These are phyloP conservation scores for Debaryomyces castellii DNA, from an alignment of 805 yeast genomes.

Conservation along the genomic window DNA sequence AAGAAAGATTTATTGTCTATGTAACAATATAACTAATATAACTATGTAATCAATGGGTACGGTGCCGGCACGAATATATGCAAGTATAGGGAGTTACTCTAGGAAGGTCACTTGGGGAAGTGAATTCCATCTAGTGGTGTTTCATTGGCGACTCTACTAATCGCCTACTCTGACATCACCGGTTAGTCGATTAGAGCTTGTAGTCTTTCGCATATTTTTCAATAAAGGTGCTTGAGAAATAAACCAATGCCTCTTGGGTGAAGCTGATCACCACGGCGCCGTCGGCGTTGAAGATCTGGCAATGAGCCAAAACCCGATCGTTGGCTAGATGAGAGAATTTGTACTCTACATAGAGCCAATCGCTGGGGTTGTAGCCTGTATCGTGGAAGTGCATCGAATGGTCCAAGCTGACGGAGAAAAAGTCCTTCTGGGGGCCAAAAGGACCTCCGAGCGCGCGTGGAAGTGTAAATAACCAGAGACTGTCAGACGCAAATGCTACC, in stretches of 20 bases:
- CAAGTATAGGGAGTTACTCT: too few species aligned
- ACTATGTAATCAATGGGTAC: not conserved
- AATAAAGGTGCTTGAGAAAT: constrained; percentile 11
- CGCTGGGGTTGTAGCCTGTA: constrained; percentile 31
- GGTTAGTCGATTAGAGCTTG: not conserved
- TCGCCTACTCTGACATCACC: too few species aligned
- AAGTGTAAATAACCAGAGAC: constrained; percentile 28
- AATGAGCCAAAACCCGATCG: constrained; percentile 29
- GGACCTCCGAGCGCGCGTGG: constrained; percentile 21
- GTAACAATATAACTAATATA: not conserved
- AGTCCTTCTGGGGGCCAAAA: constrained; percentile 19
- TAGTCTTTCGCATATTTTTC: not conserved
- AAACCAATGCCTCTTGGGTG: constrained; percentile 36
- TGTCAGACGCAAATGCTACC: constrained; percentile 33
- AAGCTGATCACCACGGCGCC: constrained; percentile 30
- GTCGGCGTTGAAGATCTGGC: constrained; percentile 25
- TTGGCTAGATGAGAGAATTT: constrained; percentile 27
- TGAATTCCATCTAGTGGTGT: too few species aligned
- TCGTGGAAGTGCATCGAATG: constrained; percentile 37
- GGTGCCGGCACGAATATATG: too few species aligned
- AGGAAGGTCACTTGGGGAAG: not conserved
- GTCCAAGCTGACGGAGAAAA: constrained; percentile 32
- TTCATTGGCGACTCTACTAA: too few species aligned
- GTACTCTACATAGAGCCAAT: constrained; percentile 29
- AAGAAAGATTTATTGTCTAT: not conserved